Conservation (phyloP, 1,284 basidiomycete species). For the Exobasidium rhododendri region DNA sequence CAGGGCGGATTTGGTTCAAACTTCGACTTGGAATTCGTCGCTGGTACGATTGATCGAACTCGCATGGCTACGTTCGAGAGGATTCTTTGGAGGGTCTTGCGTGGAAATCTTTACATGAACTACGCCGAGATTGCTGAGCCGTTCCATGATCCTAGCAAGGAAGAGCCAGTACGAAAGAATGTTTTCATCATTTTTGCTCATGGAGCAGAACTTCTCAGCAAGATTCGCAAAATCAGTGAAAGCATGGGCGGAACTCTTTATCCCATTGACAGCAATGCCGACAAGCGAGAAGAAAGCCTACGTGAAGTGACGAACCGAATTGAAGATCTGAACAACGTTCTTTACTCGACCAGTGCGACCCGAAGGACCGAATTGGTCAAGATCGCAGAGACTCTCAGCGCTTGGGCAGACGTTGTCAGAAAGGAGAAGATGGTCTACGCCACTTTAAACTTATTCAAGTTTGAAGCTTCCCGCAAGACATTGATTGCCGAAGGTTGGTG, state of each 20-base stretch:
- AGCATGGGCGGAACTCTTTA: slow-evolving; percentile 97
- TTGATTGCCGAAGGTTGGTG: slow-evolving; percentile 98
- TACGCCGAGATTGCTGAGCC: slow-evolving; percentile 88
- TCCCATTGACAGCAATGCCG: slow-evolving; percentile 88
- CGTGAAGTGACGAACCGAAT: slow-evolving; percentile 83
- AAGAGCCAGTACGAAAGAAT: slow-evolving; percentile 66
- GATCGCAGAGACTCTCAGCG: slow-evolving; percentile 78
- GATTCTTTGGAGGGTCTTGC: slow-evolving; percentile 93
- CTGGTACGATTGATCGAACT: slow-evolving; percentile 90
- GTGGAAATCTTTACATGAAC: slow-evolving; percentile 99
- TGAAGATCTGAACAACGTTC: slow-evolving; percentile 85
- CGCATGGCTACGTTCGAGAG: slow-evolving; percentile 93
- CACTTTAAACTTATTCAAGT: slow-evolving; percentile 66
- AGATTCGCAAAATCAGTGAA: slow-evolving; percentile 97
- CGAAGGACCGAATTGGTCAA: slow-evolving; percentile 79
- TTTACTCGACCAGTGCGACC: slow-evolving; percentile 63
- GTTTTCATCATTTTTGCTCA: slow-evolving; percentile 99
- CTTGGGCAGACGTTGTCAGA: slow-evolving; percentile 89
- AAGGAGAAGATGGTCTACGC: slow-evolving; percentile 87
- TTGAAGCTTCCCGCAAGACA: slow-evolving; percentile 88
- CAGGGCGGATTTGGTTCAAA: slow-evolving; percentile 49
- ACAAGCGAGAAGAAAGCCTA: slow-evolving; percentile 84
- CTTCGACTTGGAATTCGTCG: slow-evolving; percentile 84
- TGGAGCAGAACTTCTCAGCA: slow-evolving; percentile 83
- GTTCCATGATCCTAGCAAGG: slow-evolving; percentile 78